Base-by-base conservation (phyloP, 2,329 filamentous ascomycete species). In the Rhexocercosporidium sp. region DNA sequence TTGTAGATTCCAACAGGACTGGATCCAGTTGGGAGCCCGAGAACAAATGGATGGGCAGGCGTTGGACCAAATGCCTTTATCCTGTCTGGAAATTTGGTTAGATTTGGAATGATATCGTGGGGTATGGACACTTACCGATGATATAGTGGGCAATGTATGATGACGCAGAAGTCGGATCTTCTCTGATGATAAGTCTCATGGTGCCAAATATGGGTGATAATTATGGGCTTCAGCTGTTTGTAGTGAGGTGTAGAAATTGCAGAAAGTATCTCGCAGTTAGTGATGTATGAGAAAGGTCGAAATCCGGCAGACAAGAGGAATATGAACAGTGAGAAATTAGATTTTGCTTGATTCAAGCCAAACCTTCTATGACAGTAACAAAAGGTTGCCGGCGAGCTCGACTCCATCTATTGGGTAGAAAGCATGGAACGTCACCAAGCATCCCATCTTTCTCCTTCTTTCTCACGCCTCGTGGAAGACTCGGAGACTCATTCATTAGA, bases 171-270 rank as follows among this genome's bases (percentile, higher is more conserved):
- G 84, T 79, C 73, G 90, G 84, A 75, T 93, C 85, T 78, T 94
- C 89, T 78, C 92, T 87, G 77, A 96, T 92, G 79, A 96, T 94
- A 76, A 96, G 87, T 82, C 92, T 90, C 92, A 93, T 96, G 14
- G 64, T 75, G 72, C 49, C 37, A 47, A 53, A 59, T 64, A 47
- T 63, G 57, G 60, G 16, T 53, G 22, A 47, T 37, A 39, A 25
- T 39, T 25, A 37, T 31, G 34, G 56, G 29, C 9, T 29, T 29
- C 39, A 31, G 41, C 51, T 39, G 34, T 39, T 44, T 11, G 22
- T 22, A 39, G 7, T 47, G 14, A 9, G 16, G 9, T 46, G 16
- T 22, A 11, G 22, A 14, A 14, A 39, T 39, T 1, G 14, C n/a
- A 16, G 14, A 34, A 16, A 20, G 44, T 34, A 11, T 54, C 25